Percentiles rank a stretch among this genome's conserved stretches.
Evolutionary conservation across 768 basidiomycete species (phyloP).

Genomic region (Russula sp.): DNA sequence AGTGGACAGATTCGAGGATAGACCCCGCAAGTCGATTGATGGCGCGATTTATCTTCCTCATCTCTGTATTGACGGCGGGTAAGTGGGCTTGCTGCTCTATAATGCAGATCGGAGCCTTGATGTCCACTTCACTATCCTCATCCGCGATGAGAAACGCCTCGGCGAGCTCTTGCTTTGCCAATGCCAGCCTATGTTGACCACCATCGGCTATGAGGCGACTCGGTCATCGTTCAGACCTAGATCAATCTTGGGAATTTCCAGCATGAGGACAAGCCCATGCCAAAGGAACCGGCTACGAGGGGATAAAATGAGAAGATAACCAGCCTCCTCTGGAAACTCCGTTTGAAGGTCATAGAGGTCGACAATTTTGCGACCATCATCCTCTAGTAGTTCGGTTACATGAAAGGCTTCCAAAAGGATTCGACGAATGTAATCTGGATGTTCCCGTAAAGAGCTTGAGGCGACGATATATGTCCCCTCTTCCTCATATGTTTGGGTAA

Average conservation of each 20-base stretch:
- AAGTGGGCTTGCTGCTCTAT: conserved; percentile 88
- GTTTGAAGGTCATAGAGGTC: conserved; percentile 46
- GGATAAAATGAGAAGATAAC: conserved; percentile 83
- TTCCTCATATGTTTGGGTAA: conserved; percentile 81
- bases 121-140: conserved; percentile 51
- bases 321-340: conserved; percentile 55
- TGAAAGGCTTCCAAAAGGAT: conserved; percentile 86
- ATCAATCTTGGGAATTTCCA: conserved; percentile 73
- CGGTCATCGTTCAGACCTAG: conserved; percentile 81
- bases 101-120: conserved; percentile 34
- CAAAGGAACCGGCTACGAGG: conserved; percentile 86
- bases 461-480: conserved; percentile 93
- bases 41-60: conserved; percentile 86
- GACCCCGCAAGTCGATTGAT: conserved; percentile 89
- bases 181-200: conserved; percentile 65
- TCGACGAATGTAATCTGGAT: conserved; percentile 70
- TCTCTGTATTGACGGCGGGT: conserved; percentile 82
- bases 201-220: conserved; percentile 92
- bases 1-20: conserved; percentile 87
- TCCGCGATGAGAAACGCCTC: conserved; percentile 61
- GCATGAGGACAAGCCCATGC: conserved; percentile 83
- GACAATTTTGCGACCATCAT: conserved; percentile 50
- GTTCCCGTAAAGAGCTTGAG: conserved; percentile 68
- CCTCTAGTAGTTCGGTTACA: conserved; percentile 56
- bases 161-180: conserved; percentile 75